Evolutionary conservation across 1,284 basidiomycete genomes (phyloP), one percentile per base, ranked within the genome.

Genomic region (Pseudozyma thailandica): DNA sequence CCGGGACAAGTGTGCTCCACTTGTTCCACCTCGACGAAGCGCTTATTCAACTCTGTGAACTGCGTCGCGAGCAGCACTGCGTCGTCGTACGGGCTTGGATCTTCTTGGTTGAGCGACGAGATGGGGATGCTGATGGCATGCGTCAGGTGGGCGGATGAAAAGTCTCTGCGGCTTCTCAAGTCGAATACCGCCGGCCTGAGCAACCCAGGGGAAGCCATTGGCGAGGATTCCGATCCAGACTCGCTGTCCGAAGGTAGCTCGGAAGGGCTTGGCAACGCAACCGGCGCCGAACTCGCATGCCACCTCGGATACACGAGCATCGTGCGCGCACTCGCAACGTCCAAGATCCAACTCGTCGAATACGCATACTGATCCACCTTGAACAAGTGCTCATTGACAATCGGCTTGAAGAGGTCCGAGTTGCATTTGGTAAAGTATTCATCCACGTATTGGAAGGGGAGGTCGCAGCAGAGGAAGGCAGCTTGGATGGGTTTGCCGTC

Each of bases 371-470:
- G 54, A 13, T 72, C 70, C 23, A 68, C 59, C 12, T 47, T 13
- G 59, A 72, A 63, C 20, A 72, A 56, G n/a, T 56, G 50, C 25
- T 72, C 59, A 42, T 72, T 69, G 26, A 58, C 46, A 23, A 72
- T 72, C 16, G 58, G 59, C 6, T 28, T 26, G 44, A 72, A 72
- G 3, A 42, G 31, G 3, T 13, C 6, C 0, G 31, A 31, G 23
- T 55, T 53, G 43, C 50, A 57, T 49, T 72, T 72, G 31, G 33
- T 18, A 33, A 69, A 69, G 56, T 69, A 72, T 35, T 72, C 71
- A 27, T 71, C 62, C 20, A 73, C 50, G 45, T 72, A 72, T 44
- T 74, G 69, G 51, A 62, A 74, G 26, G 72, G 72, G 18, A 65
- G 28, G 52, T 74, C 72, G 37, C 72, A 74, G 42, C 66, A 71